These are phyloP conservation scores for Taxawa tesnikishii DNA, from an alignment of 2,329 filamentous ascomycete genomes.

Conservation along the genomic window DNA sequence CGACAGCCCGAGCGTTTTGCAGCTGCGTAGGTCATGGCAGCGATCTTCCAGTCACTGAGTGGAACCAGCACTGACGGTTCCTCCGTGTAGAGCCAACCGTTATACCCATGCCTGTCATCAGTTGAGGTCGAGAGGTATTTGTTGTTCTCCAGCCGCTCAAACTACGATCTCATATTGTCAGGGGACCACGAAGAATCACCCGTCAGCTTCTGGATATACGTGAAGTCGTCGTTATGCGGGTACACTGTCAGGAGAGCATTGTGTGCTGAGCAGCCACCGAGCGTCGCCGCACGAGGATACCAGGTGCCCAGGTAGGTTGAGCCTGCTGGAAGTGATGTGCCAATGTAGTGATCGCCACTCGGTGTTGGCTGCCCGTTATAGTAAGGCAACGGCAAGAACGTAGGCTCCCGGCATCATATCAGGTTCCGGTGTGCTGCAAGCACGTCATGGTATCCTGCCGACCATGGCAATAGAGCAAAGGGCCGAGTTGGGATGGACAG, in stretches of 20 bases:
- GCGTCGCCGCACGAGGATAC: conserved; percentile 45
- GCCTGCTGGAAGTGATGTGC: conserved; percentile 39
- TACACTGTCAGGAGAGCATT: conserved; percentile 49
- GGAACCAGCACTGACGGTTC: conserved; percentile 39
- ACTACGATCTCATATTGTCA: conserved; percentile 47
- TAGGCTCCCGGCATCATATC: too few species aligned
- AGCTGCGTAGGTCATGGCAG: conserved; percentile 39
- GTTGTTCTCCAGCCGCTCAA: conserved; percentile 37
- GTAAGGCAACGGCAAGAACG: too few species aligned
- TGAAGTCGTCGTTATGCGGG: conserved; percentile 47
- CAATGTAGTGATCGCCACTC: conserved; percentile 40
- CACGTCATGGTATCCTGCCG: too few species aligned
- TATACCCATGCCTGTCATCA: conserved; percentile 42
- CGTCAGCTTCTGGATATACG: conserved; percentile 44
- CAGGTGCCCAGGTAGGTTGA: conserved; percentile 41
- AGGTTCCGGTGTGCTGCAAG: too few species aligned
- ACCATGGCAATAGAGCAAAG: too few species aligned
- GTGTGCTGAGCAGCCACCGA: conserved; percentile 50
- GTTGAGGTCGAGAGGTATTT: conserved; percentile 35
- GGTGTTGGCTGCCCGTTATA: too few species aligned
- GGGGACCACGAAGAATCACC: conserved; percentile 48
- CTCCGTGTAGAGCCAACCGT: conserved; percentile 44
- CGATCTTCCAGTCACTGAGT: conserved; percentile 39
- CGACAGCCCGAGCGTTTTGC: too few species aligned
- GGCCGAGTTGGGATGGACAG: too few species aligned